Evolutionary conservation across 2,329 filamentous ascomycete species (phyloP), one percentile per base, ranked within the genome.

Genomic region (Cladophialophora carrionii): DNA sequence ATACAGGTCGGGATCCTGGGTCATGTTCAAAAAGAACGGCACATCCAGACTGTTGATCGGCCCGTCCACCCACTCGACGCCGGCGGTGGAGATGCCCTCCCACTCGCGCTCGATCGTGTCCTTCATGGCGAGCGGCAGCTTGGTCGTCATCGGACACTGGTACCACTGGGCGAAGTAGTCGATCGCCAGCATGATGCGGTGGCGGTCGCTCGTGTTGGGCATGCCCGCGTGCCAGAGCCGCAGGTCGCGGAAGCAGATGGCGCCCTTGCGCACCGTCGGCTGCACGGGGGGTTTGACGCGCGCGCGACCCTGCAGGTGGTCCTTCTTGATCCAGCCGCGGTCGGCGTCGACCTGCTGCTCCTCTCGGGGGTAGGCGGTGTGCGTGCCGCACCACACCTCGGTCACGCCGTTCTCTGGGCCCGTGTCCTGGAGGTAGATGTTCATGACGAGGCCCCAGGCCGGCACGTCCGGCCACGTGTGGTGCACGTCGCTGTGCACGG

Each of bases 141-240:
- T 57, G 10, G 63, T 64, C 9, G 57, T 65, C 65, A 67, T 67
- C 22, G 62, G 65, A 48, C 65, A 67, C 55, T 67, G 57, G 51
- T 67, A 68, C 66, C 66, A 66, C 9, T 37, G 48, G 9, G 66
- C 66, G 41, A 48, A 76, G 61, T 72, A 73, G 37, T 73, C 71
- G 51, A 75, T 68, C 0, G 76, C 76, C 61, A 81, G 75, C 81
- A 83, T 83, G 31, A 83, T 78, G 43, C 81, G 74, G 29, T 78
- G 78, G 2, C 77, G 72, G 26, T 76, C 70, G 4, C 74, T 76
- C 56, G 71, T 68, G 72, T 88, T 88, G 1, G 85, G 85, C 82
- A 87, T 86, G 0, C 85, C 86, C 0, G 84, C 85, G 72, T 88
- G 85, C 86, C 86, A 88, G 4, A 87, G 79, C 26, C 86, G 77